Evolutionary conservation across 2,329 filamentous ascomycete genomes (phyloP), one percentile per base, ranked within the genome.

Genomic region (Claviceps sp.): DNA sequence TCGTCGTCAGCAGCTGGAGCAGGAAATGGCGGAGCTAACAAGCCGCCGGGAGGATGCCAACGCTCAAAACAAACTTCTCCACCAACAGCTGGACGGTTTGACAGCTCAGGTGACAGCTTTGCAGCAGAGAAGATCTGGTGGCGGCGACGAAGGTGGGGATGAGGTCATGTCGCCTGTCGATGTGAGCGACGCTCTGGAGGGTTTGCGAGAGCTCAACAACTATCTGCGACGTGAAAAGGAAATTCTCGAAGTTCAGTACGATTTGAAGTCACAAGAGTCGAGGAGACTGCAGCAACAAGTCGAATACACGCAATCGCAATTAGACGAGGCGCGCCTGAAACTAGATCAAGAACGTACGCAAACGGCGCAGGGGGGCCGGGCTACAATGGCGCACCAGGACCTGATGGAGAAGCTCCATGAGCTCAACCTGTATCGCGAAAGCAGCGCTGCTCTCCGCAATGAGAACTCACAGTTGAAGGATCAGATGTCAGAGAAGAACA

Each of bases 151-250:
- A 23, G 70, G 73, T 16, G 69, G 69, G 5, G 72, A 79, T 13
- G 82, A 85, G 34, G 71, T 72, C 13, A 71, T 75, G 53, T 71
- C 72, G 13, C 66, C 75, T 1, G 68, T 76, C 16, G 68, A 75
- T 6, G 70, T 78, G 4, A 75, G 80, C 49, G 73, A 80, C 38
- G 81, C 79, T 42, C 71, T 83, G 9, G 86, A 88, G 57, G 87
- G 86, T 50, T 78, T 95, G 9, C 86, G 93, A 55, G 91, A 97
- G 61, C 80, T 98, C 52, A 94, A 95, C 68, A 85, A 80, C 55
- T 98, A 93, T 66, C 73, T 98, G 55, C 85, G 91, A 45, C 85
- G 88, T 43, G 94, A 98, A 69, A 98, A 97, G 73, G 93, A 97
- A 64, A 97, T 98, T 57, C 78, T 96, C 8, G 91, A 98, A 60